Base-by-base conservation (phyloP, 768 basidiomycete species). In the Coprinellus micaceus region DNA sequence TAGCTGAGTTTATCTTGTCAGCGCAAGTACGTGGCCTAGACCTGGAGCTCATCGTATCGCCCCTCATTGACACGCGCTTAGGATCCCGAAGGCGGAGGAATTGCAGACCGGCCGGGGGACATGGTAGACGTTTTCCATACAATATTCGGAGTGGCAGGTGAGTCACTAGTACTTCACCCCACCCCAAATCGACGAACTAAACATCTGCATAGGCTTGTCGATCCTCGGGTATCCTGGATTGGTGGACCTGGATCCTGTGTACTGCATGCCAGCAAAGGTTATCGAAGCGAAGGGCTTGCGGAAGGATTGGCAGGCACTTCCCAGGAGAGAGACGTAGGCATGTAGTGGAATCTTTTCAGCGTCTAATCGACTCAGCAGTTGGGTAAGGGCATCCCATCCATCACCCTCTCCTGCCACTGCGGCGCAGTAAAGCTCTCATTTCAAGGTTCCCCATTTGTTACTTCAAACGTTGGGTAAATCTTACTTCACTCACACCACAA, bases 101-200 rank as follows among this genome's bases (percentile, higher is more conserved):
- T 98, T 25, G 88, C 94, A 0, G 97, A 99, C 69, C 75, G 97
- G 43, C 91, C 93, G 0, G 94, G 91, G 0, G 86, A 99, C 68
- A 88, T 94, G 82, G 85, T 85, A 1, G 97, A 99, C 64, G 95
- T 99, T n/a, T 99, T 97, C 71, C 96, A 99, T 65, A 98, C 96
- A 0, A 70, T 79, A 11, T 99, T 99, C 61, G 97, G 97, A 1
- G 74, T 98, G 2, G 92, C 94, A 58, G 94, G 93, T 80, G 63
- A 50, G 68, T 61, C 48, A 47, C 24, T 2, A 10, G 22, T 21
- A 25, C 9, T 52, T 52, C 24, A 17, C 9, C 22, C 12, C 13
- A 28, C 24, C 0, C 15, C 22, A 9, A 19, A 13, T 26, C 12
- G 40, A 15, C 49, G 36, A 12, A 33, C 40, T 49, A 25, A 52